Evolutionary conservation across 345 rosid genomes (phyloP), one percentile per base, ranked within the genome.

Genomic region (Linum tenue): DNA sequence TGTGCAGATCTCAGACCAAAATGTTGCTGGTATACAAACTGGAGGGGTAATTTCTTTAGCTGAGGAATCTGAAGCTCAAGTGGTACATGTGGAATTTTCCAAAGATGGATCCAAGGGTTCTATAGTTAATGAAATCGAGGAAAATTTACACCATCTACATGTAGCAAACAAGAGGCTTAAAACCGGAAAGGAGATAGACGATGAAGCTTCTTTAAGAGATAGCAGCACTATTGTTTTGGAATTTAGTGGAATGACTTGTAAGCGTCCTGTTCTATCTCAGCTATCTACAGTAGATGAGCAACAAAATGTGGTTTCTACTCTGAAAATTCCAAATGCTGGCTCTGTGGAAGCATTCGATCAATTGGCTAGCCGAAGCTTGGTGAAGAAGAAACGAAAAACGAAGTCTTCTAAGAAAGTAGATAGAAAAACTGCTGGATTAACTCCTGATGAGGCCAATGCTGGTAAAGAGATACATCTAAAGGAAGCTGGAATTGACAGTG

Each of bases 341-440:
- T 12, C 14, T 55, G 35, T 44, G 59, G 37, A 42, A 12, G 76
- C 68, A 65, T 66, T 12, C 39, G 57, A 39, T 7, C 66, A 62
- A 37, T 59, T 50, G n/a, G 56, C 16, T 0, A 38, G 16, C 55
- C 63, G 61, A 59, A 55, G 68, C 55, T 59, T 35, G 5, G 77
- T 67, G 59, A 77, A 56, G 39, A 64, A 17, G 72, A 82, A 69
- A 68, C 66, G 67, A 63, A 80, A 69, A 72, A 74, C 61, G 69
- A 72, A 77, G 71, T 55, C 72, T 7, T 31, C 71, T 63, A 38
- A 73, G 43, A 22, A 55, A 71, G 41, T n/a, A 39, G 57, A 53
- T 74, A 71, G 62, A 63, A 77, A 60, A 51, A 66, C 37, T 62
- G 63, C 69, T 58, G 65, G 35, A 38, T 60, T 50, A n/a, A 56